Base-by-base conservation (phyloP, 2,329 filamentous ascomycete species). In the Venturia aucupariae region DNA sequence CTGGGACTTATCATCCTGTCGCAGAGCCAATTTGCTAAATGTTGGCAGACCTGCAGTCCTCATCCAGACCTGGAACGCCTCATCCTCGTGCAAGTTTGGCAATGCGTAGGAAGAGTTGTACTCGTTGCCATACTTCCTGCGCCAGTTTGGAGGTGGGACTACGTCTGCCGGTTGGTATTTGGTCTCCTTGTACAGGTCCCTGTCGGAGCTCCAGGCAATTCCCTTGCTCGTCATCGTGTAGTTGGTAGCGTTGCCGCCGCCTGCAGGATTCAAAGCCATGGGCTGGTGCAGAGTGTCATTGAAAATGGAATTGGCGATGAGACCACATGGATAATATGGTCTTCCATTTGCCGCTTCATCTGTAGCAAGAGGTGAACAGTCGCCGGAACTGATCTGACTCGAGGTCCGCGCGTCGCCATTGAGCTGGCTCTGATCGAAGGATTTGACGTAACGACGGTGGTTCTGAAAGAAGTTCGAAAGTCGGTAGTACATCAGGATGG, bases 381-480 rank as follows among this genome's bases (percentile, higher is more conserved):
- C 83, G 46, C 90, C 88, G 39, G 77, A 77, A 39, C 82, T 77
- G 69, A 97, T 89, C 1, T 84, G 82, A 42, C 69, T 70, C 65
- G 82, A 83, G 39, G 80, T 79, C 22, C 89, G 82, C 13, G 81
- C 82, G 6, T 86, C 80, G 57, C 92, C 94, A 68, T 88, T 89
- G 63, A 99, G 81, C 76, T 99, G 94, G 62, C 90, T 82, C 65
- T 87, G 83, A 72, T 92, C 89, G 71, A 96, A 89, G 1, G 90
- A 96, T 73, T 91, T 90, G 66, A 97, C 94, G 70, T 99, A 99
- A 75, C 93, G 88, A 68, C 94, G 89, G 74, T 99, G 94, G 74
- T 99, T 99, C 77, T 99, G 94, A 80, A 97, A 97, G 79, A 99
- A 99, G 78, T 97, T 96, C 65, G 91, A 93, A 67, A 99, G 86